Percentiles rank a stretch among this genome's conserved stretches.
These are phyloP conservation scores for Fusarium multiceps DNA, from an alignment of 2,329 filamentous ascomycete genomes.

Conservation along the genomic window DNA sequence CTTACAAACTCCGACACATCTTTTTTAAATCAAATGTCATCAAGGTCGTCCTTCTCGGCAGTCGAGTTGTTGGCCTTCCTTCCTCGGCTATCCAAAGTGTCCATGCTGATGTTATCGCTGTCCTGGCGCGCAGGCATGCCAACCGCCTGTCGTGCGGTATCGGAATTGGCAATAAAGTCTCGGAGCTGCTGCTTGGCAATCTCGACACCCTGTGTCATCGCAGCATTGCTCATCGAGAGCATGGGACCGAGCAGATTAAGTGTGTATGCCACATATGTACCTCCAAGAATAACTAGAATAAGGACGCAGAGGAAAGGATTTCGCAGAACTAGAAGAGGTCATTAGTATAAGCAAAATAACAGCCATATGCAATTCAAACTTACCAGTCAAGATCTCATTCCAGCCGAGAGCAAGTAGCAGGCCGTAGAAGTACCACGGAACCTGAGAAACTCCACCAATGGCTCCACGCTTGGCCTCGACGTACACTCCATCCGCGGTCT, in stretches of 20 bases:
- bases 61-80: conserved; percentile 57
- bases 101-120: conserved; percentile 65
- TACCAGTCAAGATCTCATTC: conserved; percentile 97
- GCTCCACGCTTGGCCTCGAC: conserved; percentile 97
- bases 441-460: conserved; percentile 92
- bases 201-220: conserved; percentile 84
- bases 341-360: conserved; percentile 17
- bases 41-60: conserved; percentile 60
- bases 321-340: conserved; percentile 74
- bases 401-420: conserved; percentile 92
- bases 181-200: conserved; percentile 92
- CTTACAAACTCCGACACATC: conserved; percentile 25
- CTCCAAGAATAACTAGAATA: conserved; percentile 79
- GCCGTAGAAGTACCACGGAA: conserved; percentile 94
- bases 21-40: conserved; percentile 66
- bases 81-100: conserved; percentile 69
- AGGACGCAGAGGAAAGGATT: conserved; percentile 95
- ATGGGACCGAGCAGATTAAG: conserved; percentile 97
- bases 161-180: conserved; percentile 89
- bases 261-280: conserved; percentile 88
- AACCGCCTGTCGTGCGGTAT: conserved; percentile 84
- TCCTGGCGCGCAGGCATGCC: conserved; percentile 71
- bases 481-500: conserved; percentile 96
- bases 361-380: conserved; percentile 50
- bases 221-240: conserved; percentile 92